Percentiles rank a stretch among this genome's conserved stretches.
These are phyloP conservation scores for Alopecurus myosuroides DNA, from an alignment of 176 grass and related monocot genomes.

Conservation along the genomic window DNA sequence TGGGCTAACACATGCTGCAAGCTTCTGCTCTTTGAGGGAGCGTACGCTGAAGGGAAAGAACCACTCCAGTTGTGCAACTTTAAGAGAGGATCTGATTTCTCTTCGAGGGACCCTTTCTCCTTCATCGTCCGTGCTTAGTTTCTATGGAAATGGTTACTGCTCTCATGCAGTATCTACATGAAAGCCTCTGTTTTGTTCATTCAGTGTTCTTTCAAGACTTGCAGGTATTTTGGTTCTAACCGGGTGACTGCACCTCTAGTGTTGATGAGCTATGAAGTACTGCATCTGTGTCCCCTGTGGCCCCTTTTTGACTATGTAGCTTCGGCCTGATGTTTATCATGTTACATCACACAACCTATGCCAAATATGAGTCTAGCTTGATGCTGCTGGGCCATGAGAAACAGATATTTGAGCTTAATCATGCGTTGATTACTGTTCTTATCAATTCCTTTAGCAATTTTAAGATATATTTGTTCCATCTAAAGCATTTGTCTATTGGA, in stretches of 20 bases:
- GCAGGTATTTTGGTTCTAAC: not conserved
- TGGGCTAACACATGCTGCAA: not conserved
- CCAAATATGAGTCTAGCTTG: not conserved
- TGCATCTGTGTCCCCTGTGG: not conserved
- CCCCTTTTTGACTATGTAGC: not conserved
- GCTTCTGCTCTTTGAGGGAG: not conserved
- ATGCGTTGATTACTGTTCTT: not conserved
- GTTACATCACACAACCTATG: not conserved
- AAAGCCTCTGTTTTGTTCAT: not conserved
- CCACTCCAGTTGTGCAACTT: not conserved
- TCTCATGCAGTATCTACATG: not conserved
- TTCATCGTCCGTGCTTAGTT: not conserved
- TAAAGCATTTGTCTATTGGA: not conserved
- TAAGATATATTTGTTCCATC: not conserved
- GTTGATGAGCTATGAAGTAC: not conserved
- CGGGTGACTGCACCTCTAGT: not conserved
- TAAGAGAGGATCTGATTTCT: not conserved
- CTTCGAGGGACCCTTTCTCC: not conserved
- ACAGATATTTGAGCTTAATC: not conserved
- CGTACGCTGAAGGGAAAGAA: not conserved
- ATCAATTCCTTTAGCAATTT: not conserved
- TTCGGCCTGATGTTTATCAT: not conserved
- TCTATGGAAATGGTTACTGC: not conserved
- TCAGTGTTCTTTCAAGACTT: not conserved
- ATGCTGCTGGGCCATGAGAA: not conserved